Evolutionary conservation across 2,329 filamentous ascomycete species (phyloP).

Genomic region (Hypoxylon sp.): DNA sequence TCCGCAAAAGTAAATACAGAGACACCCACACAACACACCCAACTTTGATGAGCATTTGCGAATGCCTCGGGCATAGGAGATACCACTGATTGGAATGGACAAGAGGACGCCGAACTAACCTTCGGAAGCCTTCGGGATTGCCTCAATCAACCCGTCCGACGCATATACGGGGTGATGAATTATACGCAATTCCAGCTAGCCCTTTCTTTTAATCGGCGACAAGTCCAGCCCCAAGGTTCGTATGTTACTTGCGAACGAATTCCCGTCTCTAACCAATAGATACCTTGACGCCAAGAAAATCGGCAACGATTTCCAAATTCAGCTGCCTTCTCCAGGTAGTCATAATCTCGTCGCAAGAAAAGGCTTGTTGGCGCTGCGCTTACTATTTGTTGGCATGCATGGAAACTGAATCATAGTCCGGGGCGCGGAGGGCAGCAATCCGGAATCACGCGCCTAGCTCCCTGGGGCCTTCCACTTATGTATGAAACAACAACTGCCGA

Average conservation of each 20-base stretch:
- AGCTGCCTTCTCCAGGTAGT: constrained; percentile 26
- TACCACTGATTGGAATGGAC: neutral
- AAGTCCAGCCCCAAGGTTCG: constrained; percentile 26
- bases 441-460: constrained; percentile 41
- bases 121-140: constrained; percentile 36
- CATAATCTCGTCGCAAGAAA: constrained; percentile 25
- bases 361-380: constrained; percentile 39
- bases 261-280: constrained; percentile 30
- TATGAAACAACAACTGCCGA: constrained; percentile 44
- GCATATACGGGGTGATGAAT: constrained; percentile 22
- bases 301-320: constrained; percentile 42
- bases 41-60: neutral
- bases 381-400: constrained; percentile 40
- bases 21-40: neutral
- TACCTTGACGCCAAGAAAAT: constrained; percentile 39
- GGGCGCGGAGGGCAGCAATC: constrained; percentile 28
- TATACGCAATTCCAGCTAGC: constrained; percentile 15
- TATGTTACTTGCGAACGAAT: constrained; percentile 25
- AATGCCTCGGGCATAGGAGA: neutral
- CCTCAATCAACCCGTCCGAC: constrained; percentile 18
- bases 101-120: neutral
- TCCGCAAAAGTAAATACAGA: constrained; percentile 5
- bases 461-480: constrained; percentile 21
- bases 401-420: constrained; percentile 27
- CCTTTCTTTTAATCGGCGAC: constrained; percentile 13